Base-by-base conservation (phyloP, 805 yeast genomes). In the Wickerhamiella cacticola region DNA sequence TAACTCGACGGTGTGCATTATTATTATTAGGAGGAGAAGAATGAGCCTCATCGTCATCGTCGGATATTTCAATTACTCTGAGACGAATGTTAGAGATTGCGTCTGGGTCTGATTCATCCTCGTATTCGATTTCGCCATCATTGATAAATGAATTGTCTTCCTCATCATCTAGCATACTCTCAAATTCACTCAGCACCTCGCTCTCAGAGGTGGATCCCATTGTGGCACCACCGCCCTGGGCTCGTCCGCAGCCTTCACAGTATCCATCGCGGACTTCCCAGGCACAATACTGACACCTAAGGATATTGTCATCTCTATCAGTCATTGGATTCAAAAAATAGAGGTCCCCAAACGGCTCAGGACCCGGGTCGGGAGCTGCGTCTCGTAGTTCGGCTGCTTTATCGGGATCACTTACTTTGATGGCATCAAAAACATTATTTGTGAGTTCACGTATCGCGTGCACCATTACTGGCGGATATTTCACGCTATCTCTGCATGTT, bases 231-330 rank as follows among this genome's bases (percentile, higher is more conserved):
- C 9, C 18, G 10, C 48, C 19, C 35, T 41, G 45, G 28, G 15
- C 24, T 28, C 39, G 44, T n/a, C 80, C 82, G 57, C 85, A 80
- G 53, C 76, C 73, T 23, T 68, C 59, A 55, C 86, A 79, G 26
- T 58, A 65, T 1, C 68, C 60, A 1, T 80, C 82, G 49, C 74
- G 74, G 1, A 80, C 76, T 56, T 80, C 87, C 83, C 84, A 79
- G 55, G 74, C 79, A 58, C 88, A 80, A 34, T 68, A 64, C 1
- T 78, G 73, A 58, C 88, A 80, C 45, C 86, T 62, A 3, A 78
- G 74, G 3, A 80, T 82, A 3, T 79, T 82, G 55, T 80, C 87
- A 18, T 76, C 75, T 12, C 58, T 60, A 53, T 79, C 85, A 7
- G 70, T 64, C 12, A 72, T 56, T 0, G 78, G 71, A 15, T 66